Conservation (phyloP, 192 early-diverging fungal genomes). For the Chytriomyces hyalinus region DNA sequence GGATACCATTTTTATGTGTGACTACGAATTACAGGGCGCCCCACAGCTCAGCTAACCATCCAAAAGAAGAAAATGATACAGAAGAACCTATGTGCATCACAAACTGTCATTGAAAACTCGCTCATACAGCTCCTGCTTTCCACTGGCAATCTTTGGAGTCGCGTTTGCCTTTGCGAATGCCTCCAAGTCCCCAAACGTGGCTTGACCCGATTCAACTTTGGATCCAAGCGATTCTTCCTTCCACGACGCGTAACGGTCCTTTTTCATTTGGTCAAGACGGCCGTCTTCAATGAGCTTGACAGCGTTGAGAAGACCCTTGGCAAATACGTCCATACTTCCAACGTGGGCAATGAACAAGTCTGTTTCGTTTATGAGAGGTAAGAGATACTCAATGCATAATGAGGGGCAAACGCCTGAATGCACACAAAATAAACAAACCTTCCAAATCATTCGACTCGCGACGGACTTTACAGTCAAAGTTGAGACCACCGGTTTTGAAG, state of each 20-base stretch:
- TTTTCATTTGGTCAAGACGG: constrained; percentile 30
- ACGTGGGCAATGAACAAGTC: constrained; percentile 47
- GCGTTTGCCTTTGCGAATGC: constrained; percentile 20
- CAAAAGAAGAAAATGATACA: no score
- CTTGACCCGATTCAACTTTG: constrained; percentile 27
- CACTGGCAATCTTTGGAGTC: not conserved
- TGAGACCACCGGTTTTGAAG: constrained; percentile 46
- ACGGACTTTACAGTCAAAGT: constrained; percentile 53
- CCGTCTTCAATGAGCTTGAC: constrained; percentile 33
- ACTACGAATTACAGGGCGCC: no score
- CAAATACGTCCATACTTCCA: constrained; percentile 41
- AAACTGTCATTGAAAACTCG: constrained; percentile 26
- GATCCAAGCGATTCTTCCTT: constrained; percentile 8
- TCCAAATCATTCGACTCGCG: constrained; percentile 46
- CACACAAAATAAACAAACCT: constrained; percentile 21
- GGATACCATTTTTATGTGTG: no score
- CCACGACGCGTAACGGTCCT: constrained; percentile 36
- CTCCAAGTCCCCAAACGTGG: constrained; percentile 33
- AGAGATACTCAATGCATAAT: not conserved
- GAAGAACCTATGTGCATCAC: not conserved
- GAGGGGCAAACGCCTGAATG: not conserved
- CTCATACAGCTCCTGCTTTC: constrained; percentile 36
- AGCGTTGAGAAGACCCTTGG: constrained; percentile 40
- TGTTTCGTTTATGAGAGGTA: not conserved
- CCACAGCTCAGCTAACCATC: no score